phyloP scores from a whole-genome alignment of 179 eudicot genomes.

The Sideroxylon spinosum region DNA sequence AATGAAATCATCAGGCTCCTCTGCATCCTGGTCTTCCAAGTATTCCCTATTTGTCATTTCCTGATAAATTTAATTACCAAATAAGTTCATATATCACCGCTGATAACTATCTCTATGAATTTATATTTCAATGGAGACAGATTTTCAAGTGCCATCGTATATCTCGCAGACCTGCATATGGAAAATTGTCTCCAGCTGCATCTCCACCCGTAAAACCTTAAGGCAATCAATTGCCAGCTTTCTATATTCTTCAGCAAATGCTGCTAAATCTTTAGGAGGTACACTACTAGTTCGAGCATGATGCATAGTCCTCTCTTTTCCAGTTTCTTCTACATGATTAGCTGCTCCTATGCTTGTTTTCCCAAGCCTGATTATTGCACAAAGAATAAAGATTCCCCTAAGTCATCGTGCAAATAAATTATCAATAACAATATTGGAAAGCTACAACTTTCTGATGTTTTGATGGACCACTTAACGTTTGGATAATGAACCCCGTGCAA shows the following conservation, averaged over 20 bases:
- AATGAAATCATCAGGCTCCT: slow-evolving; percentile 97
- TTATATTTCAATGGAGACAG: not conserved
- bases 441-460: not conserved
- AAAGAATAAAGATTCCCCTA: slow-evolving; percentile 9
- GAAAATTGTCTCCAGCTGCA: slow-evolving; percentile 91
- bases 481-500: no score
- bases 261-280: slow-evolving; percentile 63
- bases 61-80: slow-evolving; percentile 38
- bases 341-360: slow-evolving; percentile 57
- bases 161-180: slow-evolving; percentile 80
- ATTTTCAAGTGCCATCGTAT: not conserved
- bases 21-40: slow-evolving; percentile 96
- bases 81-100: slow-evolving; percentile 11
- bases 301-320: slow-evolving; percentile 37
- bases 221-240: slow-evolving; percentile 94
- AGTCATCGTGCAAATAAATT: slow-evolving; percentile 15
- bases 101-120: not conserved
- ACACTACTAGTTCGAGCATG: slow-evolving; percentile 54
- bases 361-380: slow-evolving; percentile 58
- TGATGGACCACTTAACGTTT: no score
- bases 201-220: slow-evolving; percentile 93
- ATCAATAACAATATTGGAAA: not conserved
- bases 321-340: slow-evolving; percentile 56
- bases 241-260: slow-evolving; percentile 93
- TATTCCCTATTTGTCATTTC: slow-evolving; percentile 84